Percentiles rank a stretch among this genome's conserved stretches.
Evolutionary conservation across 768 basidiomycete genomes (phyloP).

Genomic region (Suillus cothurnatus): DNA sequence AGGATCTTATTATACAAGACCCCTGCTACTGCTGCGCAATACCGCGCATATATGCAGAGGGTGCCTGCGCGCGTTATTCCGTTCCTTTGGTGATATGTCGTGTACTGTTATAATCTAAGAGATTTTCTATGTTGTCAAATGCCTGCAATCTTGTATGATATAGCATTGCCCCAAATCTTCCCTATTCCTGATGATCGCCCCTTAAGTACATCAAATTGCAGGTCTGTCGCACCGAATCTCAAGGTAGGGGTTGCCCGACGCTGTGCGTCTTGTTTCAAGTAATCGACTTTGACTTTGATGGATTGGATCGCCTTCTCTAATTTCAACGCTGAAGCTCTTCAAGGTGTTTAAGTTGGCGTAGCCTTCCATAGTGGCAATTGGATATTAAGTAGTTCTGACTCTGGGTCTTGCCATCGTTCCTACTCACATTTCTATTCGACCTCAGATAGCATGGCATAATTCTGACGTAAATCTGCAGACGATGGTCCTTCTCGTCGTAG

Average conservation of each 20-base stretch:
- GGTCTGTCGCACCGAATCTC: neutral
- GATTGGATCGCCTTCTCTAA: too few species aligned
- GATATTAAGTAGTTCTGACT: too few species aligned
- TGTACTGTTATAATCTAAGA: neutral
- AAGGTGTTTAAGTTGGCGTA: neutral
- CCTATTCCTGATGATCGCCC: neutral
- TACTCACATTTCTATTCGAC: too few species aligned
- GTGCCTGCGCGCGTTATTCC: constrained; percentile 34
- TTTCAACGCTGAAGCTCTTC: too few species aligned
- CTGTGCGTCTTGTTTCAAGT: too few species aligned
- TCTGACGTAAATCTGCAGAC: neutral
- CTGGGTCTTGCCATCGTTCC: too few species aligned
- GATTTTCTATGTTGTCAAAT: neutral
- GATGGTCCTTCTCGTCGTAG: neutral
- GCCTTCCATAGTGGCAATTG: neutral
- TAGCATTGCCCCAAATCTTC: neutral
- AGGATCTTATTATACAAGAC: constrained; percentile 31
- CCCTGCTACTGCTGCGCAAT: constrained; percentile 26
- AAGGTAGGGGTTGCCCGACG: too few species aligned
- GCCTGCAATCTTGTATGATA: neutral
- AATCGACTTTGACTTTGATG: too few species aligned
- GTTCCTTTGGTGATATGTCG: constrained; percentile 26
- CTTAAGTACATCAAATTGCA: neutral
- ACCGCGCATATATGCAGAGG: constrained; percentile 32
- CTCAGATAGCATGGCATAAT: too few species aligned